Evolutionary conservation across 2,329 filamentous ascomycete genomes (phyloP), one percentile per base, ranked within the genome.

Genomic region (Xylaria sp.): DNA sequence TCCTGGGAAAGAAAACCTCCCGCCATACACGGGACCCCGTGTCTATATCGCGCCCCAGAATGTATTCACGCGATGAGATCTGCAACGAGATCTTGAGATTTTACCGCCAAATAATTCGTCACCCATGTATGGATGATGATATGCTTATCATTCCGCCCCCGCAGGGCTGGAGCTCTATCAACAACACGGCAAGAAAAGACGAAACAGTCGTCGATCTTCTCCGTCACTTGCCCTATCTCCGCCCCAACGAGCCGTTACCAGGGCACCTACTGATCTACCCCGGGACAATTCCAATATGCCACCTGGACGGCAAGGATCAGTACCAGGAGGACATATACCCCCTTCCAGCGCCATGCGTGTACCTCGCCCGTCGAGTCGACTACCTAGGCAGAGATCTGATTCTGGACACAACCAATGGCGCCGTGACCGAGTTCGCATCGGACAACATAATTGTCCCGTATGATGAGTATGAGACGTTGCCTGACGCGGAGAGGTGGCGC

Each of bases 281-380:
- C 15, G 60, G 39, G 8, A 56, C 50, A 2, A 28, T 56, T 20
- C 39, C 50, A 34, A 36, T 59, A 23, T 59, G 32, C 53, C 41
- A 59, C 43, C 32, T 8, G 18, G 62, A 32, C 23, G 8, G 9
- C 15, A 34, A 53, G 12, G 12, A 9, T 4, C 2, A 20, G 34
- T n/a, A n/a, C 12, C 36, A 23, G 30, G 56, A 65, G 28, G n/a
- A 20, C n/a, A 9, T 30, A 2, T 65, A 55, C n/a, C 46, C 56
- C 28, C 56, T 65, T 15, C 63, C 63, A 12, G 8, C 56, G 20
- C 48, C 55, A 15, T 65, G 63, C 63, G 56, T 65, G 20, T 65
- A 65, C n/a, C 63, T 65, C 32, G 56, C 63, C 20, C 36, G 36
- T 8, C 46, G 57, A 7, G 56, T 7, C 1, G 63, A 60, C 20